These are phyloP conservation scores for Sporisorium iseilematis-ciliati DNA, from an alignment of 1,284 basidiomycete species.

Conservation along the genomic window DNA sequence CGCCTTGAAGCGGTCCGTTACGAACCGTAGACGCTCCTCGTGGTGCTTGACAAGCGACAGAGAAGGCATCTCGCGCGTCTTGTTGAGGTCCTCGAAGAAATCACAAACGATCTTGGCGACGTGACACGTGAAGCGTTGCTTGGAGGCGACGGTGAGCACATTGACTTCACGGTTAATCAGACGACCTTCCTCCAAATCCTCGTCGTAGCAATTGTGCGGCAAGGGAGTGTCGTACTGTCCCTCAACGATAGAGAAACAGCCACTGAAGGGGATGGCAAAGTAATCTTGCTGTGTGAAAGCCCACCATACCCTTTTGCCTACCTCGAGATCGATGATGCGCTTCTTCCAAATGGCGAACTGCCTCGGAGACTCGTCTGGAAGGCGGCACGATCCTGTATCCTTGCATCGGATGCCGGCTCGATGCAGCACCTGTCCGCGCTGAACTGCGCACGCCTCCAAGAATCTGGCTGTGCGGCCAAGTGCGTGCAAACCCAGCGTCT, in stretches of 20 bases:
- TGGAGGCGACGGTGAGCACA: slow-evolving; percentile 50
- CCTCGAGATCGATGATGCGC: slow-evolving; percentile 53
- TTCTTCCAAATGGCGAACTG: slow-evolving; percentile 48
- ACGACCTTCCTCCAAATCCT: slow-evolving; percentile 44
- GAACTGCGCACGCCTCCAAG: slow-evolving; percentile 31
- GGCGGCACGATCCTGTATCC: slow-evolving; percentile 25
- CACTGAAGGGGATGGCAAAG: slow-evolving; percentile 55
- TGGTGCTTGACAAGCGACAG: slow-evolving; percentile 45
- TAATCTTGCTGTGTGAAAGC: slow-evolving; percentile 56
- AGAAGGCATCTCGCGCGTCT: slow-evolving; percentile 28
- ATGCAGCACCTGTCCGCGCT: slow-evolving; percentile 29
- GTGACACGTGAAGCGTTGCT: slow-evolving; percentile 52
- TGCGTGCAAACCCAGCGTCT: slow-evolving; percentile 49
- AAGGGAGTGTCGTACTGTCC: slow-evolving; percentile 55
- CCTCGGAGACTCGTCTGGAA: slow-evolving; percentile 37
- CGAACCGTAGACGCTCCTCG: slow-evolving; percentile 42
- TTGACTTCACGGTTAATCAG: slow-evolving; percentile 46
- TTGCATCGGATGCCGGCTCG: slow-evolving; percentile 28
- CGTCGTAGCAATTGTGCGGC: slow-evolving; percentile 53
- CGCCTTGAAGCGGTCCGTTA: slow-evolving; percentile 48
- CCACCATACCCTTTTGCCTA: slow-evolving; percentile 59
- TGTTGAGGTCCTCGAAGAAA: slow-evolving; percentile 53
- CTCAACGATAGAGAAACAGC: slow-evolving; percentile 47
- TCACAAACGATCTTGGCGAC: slow-evolving; percentile 53
- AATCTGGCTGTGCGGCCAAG: slow-evolving; percentile 42